A percentile compares a stretch with the other conserved stretches of the same genome.
phyloP scores from a whole-genome alignment of 306 rosid species.

The Vicia sativa region DNA sequence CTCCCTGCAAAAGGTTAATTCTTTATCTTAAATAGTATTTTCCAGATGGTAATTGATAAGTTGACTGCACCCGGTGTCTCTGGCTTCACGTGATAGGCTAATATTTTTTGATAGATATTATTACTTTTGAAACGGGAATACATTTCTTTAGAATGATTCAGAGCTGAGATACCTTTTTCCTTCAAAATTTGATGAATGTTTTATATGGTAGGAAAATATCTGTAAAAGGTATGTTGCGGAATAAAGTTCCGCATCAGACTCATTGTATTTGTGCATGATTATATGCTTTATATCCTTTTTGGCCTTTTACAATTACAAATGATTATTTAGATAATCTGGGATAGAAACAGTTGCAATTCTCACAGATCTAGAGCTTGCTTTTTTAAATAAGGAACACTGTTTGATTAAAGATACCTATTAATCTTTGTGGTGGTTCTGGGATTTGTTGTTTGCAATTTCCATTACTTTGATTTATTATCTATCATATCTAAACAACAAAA shows the following conservation, averaged over 20 bases:
- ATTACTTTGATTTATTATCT: background rate
- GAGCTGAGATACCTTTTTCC: constrained; percentile 10
- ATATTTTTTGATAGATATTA: background rate
- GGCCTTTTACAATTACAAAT: background rate
- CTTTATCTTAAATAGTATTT: constrained; percentile 22
- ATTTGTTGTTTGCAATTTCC: background rate
- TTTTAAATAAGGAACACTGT: constrained; percentile 3
- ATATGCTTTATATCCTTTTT: background rate
- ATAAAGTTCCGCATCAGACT: background rate
- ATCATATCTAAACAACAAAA: background rate
- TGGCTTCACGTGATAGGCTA: constrained; percentile 2
- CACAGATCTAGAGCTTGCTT: constrained; percentile 8
- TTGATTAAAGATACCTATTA: constrained; percentile 3
- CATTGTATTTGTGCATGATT: constrained; percentile 5
- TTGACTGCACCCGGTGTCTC: background rate
- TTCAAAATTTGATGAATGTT: background rate
- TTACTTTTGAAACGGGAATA: constrained; percentile 21
- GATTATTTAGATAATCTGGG: constrained; percentile 10
- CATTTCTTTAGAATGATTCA: constrained; percentile 9
- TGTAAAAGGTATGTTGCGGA: constrained; percentile 5
- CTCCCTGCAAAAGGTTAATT: constrained; percentile 81
- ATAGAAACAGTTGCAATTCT: background rate
- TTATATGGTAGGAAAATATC: constrained; percentile 7
- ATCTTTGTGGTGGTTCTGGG: background rate
- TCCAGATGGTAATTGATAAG: background rate